Conservation (phyloP, 352 stramenopile genomes). For the Globisporangium lucens region DNA sequence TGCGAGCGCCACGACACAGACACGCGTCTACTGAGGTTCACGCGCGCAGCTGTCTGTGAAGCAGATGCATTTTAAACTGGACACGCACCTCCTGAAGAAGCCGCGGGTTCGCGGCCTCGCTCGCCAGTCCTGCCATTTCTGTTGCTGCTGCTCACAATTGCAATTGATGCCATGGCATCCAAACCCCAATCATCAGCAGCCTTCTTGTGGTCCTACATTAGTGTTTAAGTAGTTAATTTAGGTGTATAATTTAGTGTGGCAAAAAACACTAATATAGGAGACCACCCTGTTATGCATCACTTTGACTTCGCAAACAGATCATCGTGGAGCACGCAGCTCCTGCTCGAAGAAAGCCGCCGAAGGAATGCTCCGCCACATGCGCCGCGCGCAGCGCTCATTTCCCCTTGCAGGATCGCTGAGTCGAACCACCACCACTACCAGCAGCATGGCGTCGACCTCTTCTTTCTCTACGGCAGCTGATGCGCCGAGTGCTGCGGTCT, state of each 20-base stretch:
- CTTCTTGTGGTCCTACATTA: background rate
- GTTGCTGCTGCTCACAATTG: background rate
- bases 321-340: background rate
- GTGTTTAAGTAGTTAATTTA: background rate
- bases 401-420: background rate
- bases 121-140: slow-evolving; percentile 20
- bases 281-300: background rate
- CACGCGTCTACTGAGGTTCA: background rate
- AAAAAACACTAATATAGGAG: background rate
- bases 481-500: slow-evolving; percentile 61
- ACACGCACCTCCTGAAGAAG: slow-evolving; percentile 54
- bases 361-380: slow-evolving; percentile 16
- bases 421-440: background rate
- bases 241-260: background rate
- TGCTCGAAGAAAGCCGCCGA: slow-evolving; percentile 7
- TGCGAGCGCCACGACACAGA: background rate
- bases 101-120: slow-evolving; percentile 49
- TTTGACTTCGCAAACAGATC: background rate
- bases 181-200: background rate
- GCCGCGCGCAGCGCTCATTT: slow-evolving; percentile 11
- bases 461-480: slow-evolving; percentile 7
- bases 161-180: background rate
- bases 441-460: background rate
- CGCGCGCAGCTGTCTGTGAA: no score
- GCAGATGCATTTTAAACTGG: slow-evolving; percentile 2